Evolutionary conservation across 306 rosid species (phyloP).

Genomic region (Prunus padus): DNA sequence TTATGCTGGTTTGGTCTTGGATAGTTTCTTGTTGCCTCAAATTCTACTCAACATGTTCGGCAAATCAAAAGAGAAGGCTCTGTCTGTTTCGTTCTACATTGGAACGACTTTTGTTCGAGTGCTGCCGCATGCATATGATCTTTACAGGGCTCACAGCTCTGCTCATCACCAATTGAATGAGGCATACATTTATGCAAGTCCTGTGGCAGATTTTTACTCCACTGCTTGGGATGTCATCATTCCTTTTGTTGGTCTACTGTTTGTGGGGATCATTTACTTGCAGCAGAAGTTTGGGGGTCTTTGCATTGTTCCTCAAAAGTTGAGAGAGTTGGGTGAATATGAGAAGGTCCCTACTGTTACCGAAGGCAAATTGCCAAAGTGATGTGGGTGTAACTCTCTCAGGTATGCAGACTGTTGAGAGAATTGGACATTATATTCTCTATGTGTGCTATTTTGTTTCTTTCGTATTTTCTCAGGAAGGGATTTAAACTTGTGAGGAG

Average conservation of each 20-base stretch:
- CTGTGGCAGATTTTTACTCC: slow-evolving; percentile 43
- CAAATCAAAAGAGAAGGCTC: not conserved
- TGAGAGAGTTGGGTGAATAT: slow-evolving; percentile 23
- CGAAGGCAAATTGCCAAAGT: slow-evolving; percentile 26
- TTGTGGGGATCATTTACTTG: slow-evolving; percentile 47
- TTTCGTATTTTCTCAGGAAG: not conserved
- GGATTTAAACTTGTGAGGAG: not conserved
- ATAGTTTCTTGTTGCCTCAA: slow-evolving; percentile 4
- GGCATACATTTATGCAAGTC: slow-evolving; percentile 42
- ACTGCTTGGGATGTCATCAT: slow-evolving; percentile 50
- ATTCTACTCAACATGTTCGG: not conserved
- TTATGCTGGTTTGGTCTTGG: not conserved
- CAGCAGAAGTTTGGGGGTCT: slow-evolving; percentile 46
- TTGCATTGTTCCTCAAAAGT: slow-evolving; percentile 34
- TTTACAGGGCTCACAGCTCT: slow-evolving; percentile 30
- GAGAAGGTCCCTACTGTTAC: slow-evolving; percentile 31
- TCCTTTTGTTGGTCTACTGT: slow-evolving; percentile 34
- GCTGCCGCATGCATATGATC: slow-evolving; percentile 54
- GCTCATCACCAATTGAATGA: not conserved
- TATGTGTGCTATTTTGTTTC: not conserved
- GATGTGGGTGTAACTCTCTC: not conserved
- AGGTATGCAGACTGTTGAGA: slow-evolving; percentile 5
- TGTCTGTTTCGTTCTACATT: not conserved
- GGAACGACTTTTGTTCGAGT: slow-evolving; percentile 36
- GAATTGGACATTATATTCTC: not conserved